Evolutionary conservation across 2,329 filamentous ascomycete genomes (phyloP).

Genomic region (Byssoonygena ceratinophila): DNA sequence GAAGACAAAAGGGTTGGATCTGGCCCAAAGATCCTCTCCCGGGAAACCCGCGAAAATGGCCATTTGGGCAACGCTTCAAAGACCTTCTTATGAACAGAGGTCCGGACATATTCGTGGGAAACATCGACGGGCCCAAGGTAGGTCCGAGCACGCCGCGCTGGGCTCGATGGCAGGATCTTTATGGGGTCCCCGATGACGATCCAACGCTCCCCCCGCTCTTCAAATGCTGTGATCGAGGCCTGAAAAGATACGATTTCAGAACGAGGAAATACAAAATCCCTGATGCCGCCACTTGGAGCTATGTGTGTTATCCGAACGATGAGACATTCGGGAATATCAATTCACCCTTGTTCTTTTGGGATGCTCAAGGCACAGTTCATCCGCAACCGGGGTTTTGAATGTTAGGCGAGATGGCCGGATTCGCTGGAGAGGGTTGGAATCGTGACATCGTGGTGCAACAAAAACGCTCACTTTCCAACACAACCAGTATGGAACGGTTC

Average conservation of each 20-base stretch:
- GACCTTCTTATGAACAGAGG: slow-evolving; percentile 33
- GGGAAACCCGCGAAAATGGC: slow-evolving; percentile 26
- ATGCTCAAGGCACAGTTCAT: slow-evolving; percentile 21
- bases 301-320: slow-evolving; percentile 24
- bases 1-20: slow-evolving; percentile 22
- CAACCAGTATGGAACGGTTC: slow-evolving; percentile 30
- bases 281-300: slow-evolving; percentile 24
- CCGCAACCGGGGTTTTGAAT: too few relatives aligned
- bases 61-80: slow-evolving; percentile 24
- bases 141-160: slow-evolving; percentile 14
- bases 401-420: background rate
- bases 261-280: slow-evolving; percentile 25
- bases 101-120: slow-evolving; percentile 35
- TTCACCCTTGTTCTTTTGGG: slow-evolving; percentile 20
- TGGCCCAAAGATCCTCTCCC: slow-evolving; percentile 33
- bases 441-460: too few relatives aligned
- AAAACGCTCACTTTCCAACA: slow-evolving; percentile 15
- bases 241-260: slow-evolving; percentile 27
- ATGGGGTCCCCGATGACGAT: slow-evolving; percentile 13
- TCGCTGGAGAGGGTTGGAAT: background rate
- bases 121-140: slow-evolving; percentile 15
- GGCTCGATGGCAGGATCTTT: slow-evolving; percentile 17
- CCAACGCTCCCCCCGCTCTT: slow-evolving; percentile 8
- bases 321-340: background rate
- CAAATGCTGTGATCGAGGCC: slow-evolving; percentile 18